phyloP scores from a whole-genome alignment of 2,329 filamentous ascomycete genomes.

The Ceratocystis destructans region DNA sequence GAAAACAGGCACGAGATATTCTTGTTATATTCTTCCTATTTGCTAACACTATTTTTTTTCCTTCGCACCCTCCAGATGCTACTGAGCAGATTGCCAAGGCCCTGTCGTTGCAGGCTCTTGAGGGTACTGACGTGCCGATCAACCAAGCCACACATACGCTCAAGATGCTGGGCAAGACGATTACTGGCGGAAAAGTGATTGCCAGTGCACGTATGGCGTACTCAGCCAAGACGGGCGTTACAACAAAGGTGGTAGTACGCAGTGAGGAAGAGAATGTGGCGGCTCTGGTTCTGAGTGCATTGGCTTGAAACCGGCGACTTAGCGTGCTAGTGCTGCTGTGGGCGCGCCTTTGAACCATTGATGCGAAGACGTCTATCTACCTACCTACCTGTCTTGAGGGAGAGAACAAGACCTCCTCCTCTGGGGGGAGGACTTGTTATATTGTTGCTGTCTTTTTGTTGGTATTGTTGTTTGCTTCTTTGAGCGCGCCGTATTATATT shows the following conservation, averaged over 20 bases:
- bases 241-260: constrained; percentile 85
- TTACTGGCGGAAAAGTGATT: constrained; percentile 77
- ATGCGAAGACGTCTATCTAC: too few species aligned
- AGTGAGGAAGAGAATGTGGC: constrained; percentile 90
- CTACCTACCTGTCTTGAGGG: too few species aligned
- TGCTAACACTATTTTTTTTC: constrained; percentile 22
- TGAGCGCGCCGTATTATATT: background rate
- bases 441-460: background rate
- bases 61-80: constrained; percentile 48
- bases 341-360: too few species aligned
- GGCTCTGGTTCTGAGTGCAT: constrained; percentile 65
- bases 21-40: background rate
- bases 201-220: constrained; percentile 85
- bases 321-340: too few species aligned
- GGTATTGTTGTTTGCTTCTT: background rate
- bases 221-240: constrained; percentile 82
- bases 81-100: constrained; percentile 79
- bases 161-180: constrained; percentile 91
- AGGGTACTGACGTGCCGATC: constrained; percentile 82
- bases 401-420: too few species aligned
- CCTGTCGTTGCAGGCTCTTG: constrained; percentile 81
- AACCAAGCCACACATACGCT: constrained; percentile 85
- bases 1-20: background rate
- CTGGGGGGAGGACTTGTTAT: too few species aligned
- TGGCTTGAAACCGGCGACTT: constrained; percentile 44